Conservation (phyloP, 2,329 filamentous ascomycete species). For the Clonostachys chloroleuca region DNA sequence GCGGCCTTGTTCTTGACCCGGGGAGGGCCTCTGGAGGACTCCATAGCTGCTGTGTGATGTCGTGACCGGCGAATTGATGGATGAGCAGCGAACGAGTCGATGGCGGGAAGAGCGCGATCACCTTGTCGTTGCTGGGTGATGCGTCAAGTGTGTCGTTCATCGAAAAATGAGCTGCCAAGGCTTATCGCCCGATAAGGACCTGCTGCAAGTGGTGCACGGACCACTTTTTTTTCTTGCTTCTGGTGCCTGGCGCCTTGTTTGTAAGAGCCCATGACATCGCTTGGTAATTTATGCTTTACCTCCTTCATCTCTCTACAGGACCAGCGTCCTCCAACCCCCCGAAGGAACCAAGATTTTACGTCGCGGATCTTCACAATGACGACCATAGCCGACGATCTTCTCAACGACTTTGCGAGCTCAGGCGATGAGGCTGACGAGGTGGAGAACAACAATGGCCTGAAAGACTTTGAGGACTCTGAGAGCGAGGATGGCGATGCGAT, state of each 20-base stretch:
- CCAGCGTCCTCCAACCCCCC: background rate
- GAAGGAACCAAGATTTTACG: too few relatives aligned
- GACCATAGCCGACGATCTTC: conserved; percentile 85
- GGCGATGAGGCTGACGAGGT: conserved; percentile 70
- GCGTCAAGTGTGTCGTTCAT: background rate
- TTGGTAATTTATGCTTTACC: background rate
- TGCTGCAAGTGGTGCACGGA: background rate
- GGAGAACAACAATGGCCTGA: conserved; percentile 47
- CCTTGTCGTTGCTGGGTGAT: background rate
- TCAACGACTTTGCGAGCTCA: conserved; percentile 65
- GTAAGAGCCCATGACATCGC: background rate
- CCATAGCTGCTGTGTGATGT: conserved; percentile 56
- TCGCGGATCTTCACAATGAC: conserved; percentile 57
- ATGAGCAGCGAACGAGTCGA: background rate
- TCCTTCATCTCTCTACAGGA: background rate
- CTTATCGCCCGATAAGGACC: conserved; percentile 1
- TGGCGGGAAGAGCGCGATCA: background rate
- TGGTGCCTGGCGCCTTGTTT: background rate
- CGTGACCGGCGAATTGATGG: too few relatives aligned
- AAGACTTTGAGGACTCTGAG: conserved; percentile 56
- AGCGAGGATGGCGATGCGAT: conserved; percentile 35
- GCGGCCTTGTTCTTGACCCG: conserved; percentile 98
- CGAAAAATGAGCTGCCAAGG: background rate
- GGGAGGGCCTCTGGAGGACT: conserved; percentile 84
- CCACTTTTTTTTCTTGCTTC: background rate